Conservation (phyloP, 2,329 filamentous ascomycete genomes). For the Phialocephala sp. region DNA sequence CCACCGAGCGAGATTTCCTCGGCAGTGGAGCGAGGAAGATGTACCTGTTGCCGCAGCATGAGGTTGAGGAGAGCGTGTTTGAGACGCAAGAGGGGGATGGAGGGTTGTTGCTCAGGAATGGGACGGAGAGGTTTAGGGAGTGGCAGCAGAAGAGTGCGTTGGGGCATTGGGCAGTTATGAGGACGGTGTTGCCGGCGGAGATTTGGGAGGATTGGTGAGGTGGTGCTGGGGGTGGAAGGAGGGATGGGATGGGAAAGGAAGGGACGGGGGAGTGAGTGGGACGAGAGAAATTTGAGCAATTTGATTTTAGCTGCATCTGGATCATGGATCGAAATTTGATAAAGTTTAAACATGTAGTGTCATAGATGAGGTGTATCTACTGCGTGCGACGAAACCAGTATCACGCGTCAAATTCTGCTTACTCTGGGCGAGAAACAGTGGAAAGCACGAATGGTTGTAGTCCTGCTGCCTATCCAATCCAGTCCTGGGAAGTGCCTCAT, state of each 20-base stretch:
- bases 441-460: constrained; percentile 8
- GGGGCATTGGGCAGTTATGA: constrained; percentile 93
- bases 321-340: no score
- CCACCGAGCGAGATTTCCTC: constrained; percentile 70
- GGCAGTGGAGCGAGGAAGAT: constrained; percentile 71
- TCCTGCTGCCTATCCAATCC: not conserved
- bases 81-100: constrained; percentile 47
- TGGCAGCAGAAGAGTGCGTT: constrained; percentile 79
- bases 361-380: no score
- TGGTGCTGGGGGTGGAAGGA: not conserved
- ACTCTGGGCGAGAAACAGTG: not conserved
- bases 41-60: constrained; percentile 74
- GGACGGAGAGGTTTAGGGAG: constrained; percentile 69
- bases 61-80: constrained; percentile 55
- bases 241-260: not conserved
- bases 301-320: no score
- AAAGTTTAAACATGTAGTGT: no score
- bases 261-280: not conserved
- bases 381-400: no score
- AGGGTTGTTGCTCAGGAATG: constrained; percentile 63
- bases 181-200: constrained; percentile 73
- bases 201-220: constrained; percentile 89
- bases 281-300: no score
- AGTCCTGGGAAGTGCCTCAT: not conserved
- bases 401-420: no score